phyloP scores from a whole-genome alignment of 176 grass and related monocot genomes.

The Ananas comosus region DNA sequence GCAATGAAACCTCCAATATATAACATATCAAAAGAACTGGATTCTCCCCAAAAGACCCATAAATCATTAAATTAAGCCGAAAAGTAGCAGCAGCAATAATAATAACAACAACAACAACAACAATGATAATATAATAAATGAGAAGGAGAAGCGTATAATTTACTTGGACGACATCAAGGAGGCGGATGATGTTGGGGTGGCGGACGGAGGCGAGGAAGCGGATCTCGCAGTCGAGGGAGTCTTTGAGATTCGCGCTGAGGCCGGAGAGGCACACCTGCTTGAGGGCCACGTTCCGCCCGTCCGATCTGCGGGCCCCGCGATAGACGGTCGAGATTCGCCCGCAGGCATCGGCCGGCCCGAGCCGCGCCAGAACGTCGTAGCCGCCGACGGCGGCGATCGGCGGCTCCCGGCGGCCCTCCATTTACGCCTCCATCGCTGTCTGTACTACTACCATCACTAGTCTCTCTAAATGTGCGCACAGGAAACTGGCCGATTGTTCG shows the following conservation, averaged over 20 bases:
- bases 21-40: too few relatives aligned
- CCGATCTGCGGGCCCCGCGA: conserved; percentile 17
- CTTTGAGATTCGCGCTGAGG: conserved; percentile 34
- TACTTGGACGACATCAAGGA: conserved; percentile 42
- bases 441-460: too few relatives aligned
- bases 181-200: conserved; percentile 57
- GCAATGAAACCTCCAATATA: too few relatives aligned
- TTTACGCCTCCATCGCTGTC: not conserved
- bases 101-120: too few relatives aligned
- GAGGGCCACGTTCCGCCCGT: conserved; percentile 27
- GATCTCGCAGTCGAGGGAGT: conserved; percentile 52
- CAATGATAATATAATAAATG: not conserved
- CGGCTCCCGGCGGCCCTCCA: not conserved
- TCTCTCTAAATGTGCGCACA: too few relatives aligned
- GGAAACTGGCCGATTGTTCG: too few relatives aligned
- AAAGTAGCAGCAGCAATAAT: not conserved
- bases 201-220: conserved; percentile 41
- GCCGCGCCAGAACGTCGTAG: conserved; percentile 36
- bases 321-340: conserved; percentile 27
- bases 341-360: not conserved
- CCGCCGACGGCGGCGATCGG: conserved; percentile 2
- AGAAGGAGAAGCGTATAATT: not conserved
- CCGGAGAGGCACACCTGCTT: conserved; percentile 48
- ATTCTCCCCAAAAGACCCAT: too few relatives aligned
- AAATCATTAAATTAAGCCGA: not conserved